Base-by-base conservation (phyloP, 495 filamentous ascomycete species). In the Neurospora sp. region DNA sequence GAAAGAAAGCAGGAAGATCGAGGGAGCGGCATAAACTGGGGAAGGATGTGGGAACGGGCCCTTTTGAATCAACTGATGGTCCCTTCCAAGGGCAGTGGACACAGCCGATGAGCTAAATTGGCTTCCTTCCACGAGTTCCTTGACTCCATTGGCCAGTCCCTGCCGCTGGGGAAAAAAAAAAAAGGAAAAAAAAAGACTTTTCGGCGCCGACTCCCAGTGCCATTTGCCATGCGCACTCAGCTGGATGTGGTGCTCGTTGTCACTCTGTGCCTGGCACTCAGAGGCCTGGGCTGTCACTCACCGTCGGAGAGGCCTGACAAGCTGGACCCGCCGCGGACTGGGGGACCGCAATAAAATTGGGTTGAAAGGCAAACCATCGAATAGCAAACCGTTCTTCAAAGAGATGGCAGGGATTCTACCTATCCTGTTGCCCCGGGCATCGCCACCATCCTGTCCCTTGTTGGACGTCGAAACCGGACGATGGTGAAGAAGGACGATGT, bases 1-100 rank as follows among this genome's bases (percentile, higher is more conserved):
- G 71, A 75, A 71, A 71, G 72, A 44, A 71, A 72, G 75, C 53
- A 59, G 65, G 70, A 73, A 75, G 61, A 72, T 72, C 72, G 70
- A 75, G 72, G 42, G 61, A 44, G 73, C 27, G 44, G 20, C 10
- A 39, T 22, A 71, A 70, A 22, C 39, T n/a, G 72, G 65, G 74
- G 74, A 71, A 14, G 42, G 73, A 71, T 27, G 74, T 70, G 78
- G 78, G 71, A 75, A 70, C 59, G 59, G 65, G 71, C 59, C 75
- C 74, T 80, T 79, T 77, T 79, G 38, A 45, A 72, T 22, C 35
- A 53, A 59, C 48, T n/a, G 70, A 59, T 42, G 38, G 71, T 72
- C 39, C 48, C 71, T 72, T 72, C 31, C 38, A 42, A 59, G 38
- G 45, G 20, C 27, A 40, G 20, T 40, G 53, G 53, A 61, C 53